Evolutionary conservation across 2,329 filamentous ascomycete species (phyloP), one percentile per base, ranked within the genome.

Genomic region (Xylaria multiplex): DNA sequence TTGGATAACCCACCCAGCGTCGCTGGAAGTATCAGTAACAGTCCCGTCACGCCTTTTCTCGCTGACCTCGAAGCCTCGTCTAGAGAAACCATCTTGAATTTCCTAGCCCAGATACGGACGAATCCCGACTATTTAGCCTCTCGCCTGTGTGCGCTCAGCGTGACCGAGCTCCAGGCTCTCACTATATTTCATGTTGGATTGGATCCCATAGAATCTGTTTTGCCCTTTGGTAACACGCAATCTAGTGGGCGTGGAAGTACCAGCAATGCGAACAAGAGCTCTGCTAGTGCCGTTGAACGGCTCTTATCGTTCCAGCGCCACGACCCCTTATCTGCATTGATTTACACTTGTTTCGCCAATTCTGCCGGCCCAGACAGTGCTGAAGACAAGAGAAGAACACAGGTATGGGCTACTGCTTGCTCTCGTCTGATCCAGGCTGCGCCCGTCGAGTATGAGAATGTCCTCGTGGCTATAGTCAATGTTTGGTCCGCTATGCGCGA

Each of bases 301-400:
- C 87, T 96, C 68, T 83, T 96, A 73, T 94, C 92, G 58, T 96
- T 97, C 77, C 93, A 97, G 79, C 87, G 94, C 73, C 92, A 94
- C 75, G 93, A 97, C 77, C 91, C 93, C 9, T 83, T 97, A 56
- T 93, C 93, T 68, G 90, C 91, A 64, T 85, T 97, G 70, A 88
- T 97, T 68, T 92, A 96, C 80, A 95, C 93, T 71, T 91, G 93
- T 77, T 97, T 96, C 84, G 92, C 93, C 79, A 93, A 93, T 76
- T 94, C 92, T 19, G 88, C 92, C 67, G 92, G 91, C 32, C 91
- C 91, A 55, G 90, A 94, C 79, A 93, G 92, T 71, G 86, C 88
- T 46, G 94, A 97, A 80, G 91, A 96, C 77, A 86, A 88, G 69
- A 86, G 92, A 74, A 87, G 93, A 71, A 91, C 93, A 50, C 90